Base-by-base conservation (phyloP, 305 asterid genomes). In the Ajuga reptans region DNA sequence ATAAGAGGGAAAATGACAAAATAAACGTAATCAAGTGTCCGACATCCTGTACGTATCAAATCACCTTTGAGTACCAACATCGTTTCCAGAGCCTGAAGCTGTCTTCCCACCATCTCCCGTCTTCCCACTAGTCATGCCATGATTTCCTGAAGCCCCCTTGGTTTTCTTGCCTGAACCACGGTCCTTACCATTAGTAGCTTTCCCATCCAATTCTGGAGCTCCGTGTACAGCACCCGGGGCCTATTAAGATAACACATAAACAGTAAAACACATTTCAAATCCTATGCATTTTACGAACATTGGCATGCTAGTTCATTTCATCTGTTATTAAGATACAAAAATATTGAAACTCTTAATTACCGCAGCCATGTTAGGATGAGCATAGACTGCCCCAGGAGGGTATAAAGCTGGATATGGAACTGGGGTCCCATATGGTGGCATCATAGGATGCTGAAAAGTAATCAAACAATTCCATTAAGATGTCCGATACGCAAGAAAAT, bases 351-450 rank as follows among this genome's bases (percentile, higher is more conserved):
- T 61, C 56, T 73, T 53, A 16, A 73, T 79, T 85, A 92, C 97
- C 97, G 37, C 68, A 62, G 83, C 81, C 86, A 90, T 84, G 73
- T 77, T 85, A 61, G 97, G 98, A 84, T 86, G 97, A 66, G 90
- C 82, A 77, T 88, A 92, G 73, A 88, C 87, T 71, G 94, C 95
- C n/a, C 88, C 88, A 52, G 89, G 95, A 81, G 91, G 91, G 87
- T 88, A 92, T 37, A 88, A 37, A 75, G 95, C 87, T 61, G 92
- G 97, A 79, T 92, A 90, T 24, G 97, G 98, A 78, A 92, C 89
- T 50, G 97, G 92, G 63, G 96, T 88, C 74, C 98, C 97, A 73
- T 88, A 90, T 71, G 97, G 98, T 69, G 98, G 82, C 95, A 92
- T 90, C 76, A 86, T 41, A 71, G 98, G 96, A 77, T 90, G 99